phyloP scores from a whole-genome alignment of 2,329 filamentous ascomycete species.

The Bisporella sp. region DNA sequence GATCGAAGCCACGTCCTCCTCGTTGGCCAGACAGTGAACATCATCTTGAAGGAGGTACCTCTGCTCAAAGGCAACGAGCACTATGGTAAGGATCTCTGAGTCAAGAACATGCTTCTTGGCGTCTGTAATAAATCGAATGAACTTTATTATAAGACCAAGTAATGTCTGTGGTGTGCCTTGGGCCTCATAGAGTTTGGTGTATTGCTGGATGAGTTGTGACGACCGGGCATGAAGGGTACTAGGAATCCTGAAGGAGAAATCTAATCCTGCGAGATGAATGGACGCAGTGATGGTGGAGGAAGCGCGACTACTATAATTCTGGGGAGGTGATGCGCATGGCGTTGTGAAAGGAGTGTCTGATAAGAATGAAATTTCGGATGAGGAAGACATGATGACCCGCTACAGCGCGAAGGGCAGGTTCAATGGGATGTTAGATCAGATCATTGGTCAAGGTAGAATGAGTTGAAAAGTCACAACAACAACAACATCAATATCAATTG shows the following conservation, averaged over 20 bases:
- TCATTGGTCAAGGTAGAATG: no score
- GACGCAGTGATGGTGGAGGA: not conserved
- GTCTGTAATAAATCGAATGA: not conserved
- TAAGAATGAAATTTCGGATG: not conserved
- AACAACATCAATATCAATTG: no score
- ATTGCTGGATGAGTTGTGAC: not conserved
- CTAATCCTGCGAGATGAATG: not conserved
- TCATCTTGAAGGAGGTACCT: not conserved
- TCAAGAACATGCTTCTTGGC: not conserved
- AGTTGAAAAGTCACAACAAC: no score
- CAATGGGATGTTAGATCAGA: no score
- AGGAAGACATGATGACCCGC: not conserved
- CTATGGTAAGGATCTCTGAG: not conserved
- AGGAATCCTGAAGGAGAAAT: slow-evolving; percentile 1
- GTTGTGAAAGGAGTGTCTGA: not conserved
- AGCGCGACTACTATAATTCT: not conserved
- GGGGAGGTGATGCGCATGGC: not conserved
- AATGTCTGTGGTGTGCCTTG: not conserved
- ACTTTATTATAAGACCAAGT: not conserved
- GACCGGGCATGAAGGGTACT: not conserved
- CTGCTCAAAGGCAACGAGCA: not conserved
- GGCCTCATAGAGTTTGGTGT: not conserved
- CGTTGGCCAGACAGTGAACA: not conserved
- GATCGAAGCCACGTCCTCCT: not conserved
- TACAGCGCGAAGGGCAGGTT: not conserved